A percentile compares a stretch with the other conserved stretches of the same genome.
These are phyloP conservation scores for Prinsepia uniflora DNA, from an alignment of 306 rosid genomes.

Conservation along the genomic window DNA sequence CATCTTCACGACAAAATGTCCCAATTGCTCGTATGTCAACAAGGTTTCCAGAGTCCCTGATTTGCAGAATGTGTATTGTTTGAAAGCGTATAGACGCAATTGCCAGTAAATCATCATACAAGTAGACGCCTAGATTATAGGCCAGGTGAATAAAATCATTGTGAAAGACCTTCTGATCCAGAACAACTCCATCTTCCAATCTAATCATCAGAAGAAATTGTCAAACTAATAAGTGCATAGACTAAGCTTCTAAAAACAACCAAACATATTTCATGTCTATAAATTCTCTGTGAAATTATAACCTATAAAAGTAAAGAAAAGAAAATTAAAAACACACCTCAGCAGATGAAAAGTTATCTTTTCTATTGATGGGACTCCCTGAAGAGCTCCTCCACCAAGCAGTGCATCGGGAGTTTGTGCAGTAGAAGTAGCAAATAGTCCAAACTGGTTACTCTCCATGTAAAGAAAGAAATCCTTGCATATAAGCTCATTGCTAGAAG, in stretches of 20 bases:
- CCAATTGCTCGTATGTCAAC: conserved; percentile 83
- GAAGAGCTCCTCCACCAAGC: conserved; percentile 77
- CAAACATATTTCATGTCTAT: background rate
- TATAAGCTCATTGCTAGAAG: conserved; percentile 75
- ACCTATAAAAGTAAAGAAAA: conserved; percentile 1
- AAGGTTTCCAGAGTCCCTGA: conserved; percentile 84
- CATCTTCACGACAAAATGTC: conserved; percentile 88
- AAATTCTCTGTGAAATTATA: conserved; percentile 2
- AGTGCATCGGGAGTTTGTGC: conserved; percentile 65
- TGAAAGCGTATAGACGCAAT: conserved; percentile 95
- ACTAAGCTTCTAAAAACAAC: too few species aligned
- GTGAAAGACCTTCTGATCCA: conserved; percentile 76
- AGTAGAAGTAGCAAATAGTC: conserved; percentile 87
- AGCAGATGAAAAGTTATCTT: conserved; percentile 85
- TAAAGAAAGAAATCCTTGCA: conserved; percentile 94
- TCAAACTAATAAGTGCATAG: background rate
- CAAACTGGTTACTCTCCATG: conserved; percentile 71
- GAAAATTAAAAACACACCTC: conserved; percentile 56
- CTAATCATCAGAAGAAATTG: conserved; percentile 38
- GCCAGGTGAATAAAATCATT: conserved; percentile 82
- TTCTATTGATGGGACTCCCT: conserved; percentile 81
- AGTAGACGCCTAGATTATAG: conserved; percentile 86
- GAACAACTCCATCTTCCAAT: conserved; percentile 75
- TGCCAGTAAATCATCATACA: conserved; percentile 93
- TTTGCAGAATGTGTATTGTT: conserved; percentile 78